Conservation (phyloP, 2,329 filamentous ascomycete species). For the Atkinsonella hypoxylon region DNA sequence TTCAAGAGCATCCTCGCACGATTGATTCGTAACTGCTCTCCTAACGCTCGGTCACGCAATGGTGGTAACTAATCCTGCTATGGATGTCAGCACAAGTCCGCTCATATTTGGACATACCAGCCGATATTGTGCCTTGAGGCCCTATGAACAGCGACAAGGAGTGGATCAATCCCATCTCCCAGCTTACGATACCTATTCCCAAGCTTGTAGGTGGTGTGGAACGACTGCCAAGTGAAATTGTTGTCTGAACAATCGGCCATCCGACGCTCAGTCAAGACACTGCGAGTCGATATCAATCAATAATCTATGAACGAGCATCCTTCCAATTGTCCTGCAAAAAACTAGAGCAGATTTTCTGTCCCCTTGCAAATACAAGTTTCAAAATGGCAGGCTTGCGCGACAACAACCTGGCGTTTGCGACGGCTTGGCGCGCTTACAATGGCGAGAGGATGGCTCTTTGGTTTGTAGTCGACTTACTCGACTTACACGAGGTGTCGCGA, state of each 20-base stretch:
- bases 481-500: slow-evolving; percentile 7
- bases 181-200: not conserved
- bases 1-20: no score
- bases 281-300: slow-evolving; percentile 3
- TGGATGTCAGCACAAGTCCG: no score
- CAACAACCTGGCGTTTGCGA: not conserved
- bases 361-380: not conserved
- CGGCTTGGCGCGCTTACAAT: slow-evolving; percentile 1
- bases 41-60: no score
- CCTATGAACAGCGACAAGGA: no score
- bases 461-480: slow-evolving; percentile 4
- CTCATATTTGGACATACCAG: no score
- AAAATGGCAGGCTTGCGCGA: not conserved
- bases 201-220: not conserved
- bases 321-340: not conserved
- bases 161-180: no score
- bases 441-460: not conserved
- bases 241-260: not conserved
- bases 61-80: no score
- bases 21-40: no score
- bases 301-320: not conserved
- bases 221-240: not conserved
- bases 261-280: not conserved
- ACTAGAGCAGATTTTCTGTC: not conserved
- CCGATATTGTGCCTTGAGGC: no score